Conservation (phyloP, 1,139 yeast species). For the Sugiyamaella novakii region DNA sequence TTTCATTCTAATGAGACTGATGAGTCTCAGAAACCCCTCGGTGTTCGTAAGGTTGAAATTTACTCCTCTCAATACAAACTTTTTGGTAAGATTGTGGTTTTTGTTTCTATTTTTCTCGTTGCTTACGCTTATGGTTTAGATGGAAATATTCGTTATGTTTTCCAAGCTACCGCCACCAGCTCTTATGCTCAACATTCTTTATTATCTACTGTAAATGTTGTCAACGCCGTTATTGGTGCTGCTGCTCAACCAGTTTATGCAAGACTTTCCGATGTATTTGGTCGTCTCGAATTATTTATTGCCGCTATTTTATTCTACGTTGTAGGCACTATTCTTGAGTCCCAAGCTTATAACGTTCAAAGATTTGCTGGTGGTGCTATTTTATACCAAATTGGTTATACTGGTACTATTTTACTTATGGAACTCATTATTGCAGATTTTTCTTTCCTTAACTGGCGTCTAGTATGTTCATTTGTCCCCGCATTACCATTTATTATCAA, state of each 20-base stretch:
- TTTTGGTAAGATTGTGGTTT: conserved; percentile 45
- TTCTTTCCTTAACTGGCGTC: conserved; percentile 70
- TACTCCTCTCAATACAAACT: conserved; percentile 41
- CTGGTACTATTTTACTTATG: conserved; percentile 61
- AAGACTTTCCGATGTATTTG: conserved; percentile 68
- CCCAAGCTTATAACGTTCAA: conserved; percentile 65
- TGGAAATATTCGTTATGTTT: conserved; percentile 53
- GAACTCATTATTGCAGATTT: conserved; percentile 65
- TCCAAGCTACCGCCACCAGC: conserved; percentile 58
- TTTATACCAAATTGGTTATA: conserved; percentile 68
- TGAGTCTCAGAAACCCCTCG: conserved; percentile 27
- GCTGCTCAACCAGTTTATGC: conserved; percentile 74
- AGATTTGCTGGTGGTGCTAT: conserved; percentile 75
- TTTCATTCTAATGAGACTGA: not conserved
- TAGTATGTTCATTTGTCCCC: conserved; percentile 62
- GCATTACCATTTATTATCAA: conserved; percentile 72
- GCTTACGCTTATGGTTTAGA: conserved; percentile 73
- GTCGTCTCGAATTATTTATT: conserved; percentile 60
- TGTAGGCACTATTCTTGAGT: conserved; percentile 70
- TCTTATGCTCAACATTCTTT: conserved; percentile 62
- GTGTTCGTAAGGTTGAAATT: conserved; percentile 44
- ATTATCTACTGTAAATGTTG: conserved; percentile 64
- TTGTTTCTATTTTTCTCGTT: conserved; percentile 57
- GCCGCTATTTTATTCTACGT: conserved; percentile 61
- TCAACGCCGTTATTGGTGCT: conserved; percentile 66